phyloP scores from a whole-genome alignment of 768 basidiomycete species.

The Mrakia blollopis region DNA sequence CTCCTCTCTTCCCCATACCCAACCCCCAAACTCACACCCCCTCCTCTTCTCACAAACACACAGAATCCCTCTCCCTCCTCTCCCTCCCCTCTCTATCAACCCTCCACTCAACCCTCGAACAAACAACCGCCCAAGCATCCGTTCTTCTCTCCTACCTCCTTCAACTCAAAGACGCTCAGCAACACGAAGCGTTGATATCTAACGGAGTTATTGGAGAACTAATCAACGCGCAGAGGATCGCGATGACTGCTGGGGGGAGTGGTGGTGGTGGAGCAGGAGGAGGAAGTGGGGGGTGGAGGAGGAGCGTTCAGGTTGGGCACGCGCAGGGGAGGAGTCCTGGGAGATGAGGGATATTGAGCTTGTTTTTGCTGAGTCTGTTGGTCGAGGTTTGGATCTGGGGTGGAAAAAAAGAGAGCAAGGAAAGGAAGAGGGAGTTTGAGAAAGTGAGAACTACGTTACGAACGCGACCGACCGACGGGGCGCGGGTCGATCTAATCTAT shows the following conservation, averaged over 20 bases:
- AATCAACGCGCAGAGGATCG: slow-evolving; percentile 11
- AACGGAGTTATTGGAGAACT: slow-evolving; percentile 32
- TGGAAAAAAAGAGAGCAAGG: no score
- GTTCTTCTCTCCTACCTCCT: slow-evolving; percentile 27
- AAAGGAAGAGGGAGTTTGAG: no score
- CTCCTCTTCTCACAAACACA: background rate
- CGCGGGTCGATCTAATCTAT: no score
- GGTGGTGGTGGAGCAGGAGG: background rate
- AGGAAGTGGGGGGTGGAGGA: slow-evolving; percentile 16
- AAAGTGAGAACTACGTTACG: no score
- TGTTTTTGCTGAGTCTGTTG: no score
- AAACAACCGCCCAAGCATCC: slow-evolving; percentile 10
- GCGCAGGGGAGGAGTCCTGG: background rate
- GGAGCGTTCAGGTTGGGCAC: slow-evolving; percentile 15
- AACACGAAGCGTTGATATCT: slow-evolving; percentile 27
- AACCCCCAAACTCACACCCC: background rate
- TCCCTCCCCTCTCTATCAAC: background rate
- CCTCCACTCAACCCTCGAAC: background rate
- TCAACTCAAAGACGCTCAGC: slow-evolving; percentile 32
- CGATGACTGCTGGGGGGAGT: slow-evolving; percentile 4
- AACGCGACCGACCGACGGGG: no score
- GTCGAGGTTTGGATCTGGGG: no score
- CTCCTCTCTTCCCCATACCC: background rate
- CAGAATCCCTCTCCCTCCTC: slow-evolving; percentile 28
- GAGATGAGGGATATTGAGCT: background rate